Base-by-base conservation (phyloP, 2,329 filamentous ascomycete species). In the Botrytis squamosa region DNA sequence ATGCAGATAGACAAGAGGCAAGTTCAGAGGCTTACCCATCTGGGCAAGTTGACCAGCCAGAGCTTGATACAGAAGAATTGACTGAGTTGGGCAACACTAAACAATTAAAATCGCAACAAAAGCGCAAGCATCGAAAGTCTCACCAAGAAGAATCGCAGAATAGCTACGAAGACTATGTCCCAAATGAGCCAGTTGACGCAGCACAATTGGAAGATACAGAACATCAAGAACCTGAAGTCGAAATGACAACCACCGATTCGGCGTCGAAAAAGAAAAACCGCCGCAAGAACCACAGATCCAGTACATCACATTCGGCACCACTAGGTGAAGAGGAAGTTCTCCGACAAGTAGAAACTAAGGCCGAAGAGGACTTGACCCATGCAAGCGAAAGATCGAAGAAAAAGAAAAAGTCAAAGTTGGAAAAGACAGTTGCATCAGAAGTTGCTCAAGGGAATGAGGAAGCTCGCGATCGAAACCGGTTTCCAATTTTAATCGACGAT, bases 71-170 rank as follows among this genome's bases (percentile, higher is more conserved):
- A 40, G 29, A 49, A 16, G 68, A 70, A 38, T 22, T 16, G 9
- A 38, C 22, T 36, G 42, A 70, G 57, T 42, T 22, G 49, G 25
- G 14, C 36, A 57, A 68, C 16, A 40, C 18, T 40, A n/a, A 42
- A 36, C n/a, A 49, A 4, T 8, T 42, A 42, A 70, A n/a, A 36
- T 38, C 40, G 29, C 46, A 70, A 18, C 55, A 25, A 22, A 70
- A 49, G 33, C 68, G 68, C 40, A 70, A 70, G n/a, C 38, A 60
- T 59, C 55, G 40, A 29, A 70, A 70, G 33, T 70, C 57, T 38
- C 57, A n/a, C 22, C 44, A 49, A 38, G 44, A 49, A 49, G 64
- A 49, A 38, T 49, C 33, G 29, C 44, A 49, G 29, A 66, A 9
- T 18, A 33, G 4, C 33, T 29, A 38, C 14, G 22, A 44, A n/a